These are phyloP conservation scores for Claviceps pusilla DNA, from an alignment of 2,329 filamentous ascomycete genomes.

Conservation along the genomic window DNA sequence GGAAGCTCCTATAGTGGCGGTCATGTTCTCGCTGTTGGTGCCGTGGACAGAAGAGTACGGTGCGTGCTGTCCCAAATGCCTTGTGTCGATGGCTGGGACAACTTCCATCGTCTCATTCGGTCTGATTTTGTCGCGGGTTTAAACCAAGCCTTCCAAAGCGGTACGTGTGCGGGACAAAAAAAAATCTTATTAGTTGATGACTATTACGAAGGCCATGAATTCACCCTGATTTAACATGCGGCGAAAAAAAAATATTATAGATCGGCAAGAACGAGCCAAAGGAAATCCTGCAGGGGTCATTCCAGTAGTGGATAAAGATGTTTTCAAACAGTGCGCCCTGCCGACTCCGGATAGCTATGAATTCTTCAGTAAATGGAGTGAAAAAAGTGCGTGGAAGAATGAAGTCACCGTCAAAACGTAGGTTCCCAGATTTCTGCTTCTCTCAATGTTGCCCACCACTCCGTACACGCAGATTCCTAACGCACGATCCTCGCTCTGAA, in stretches of 20 bases:
- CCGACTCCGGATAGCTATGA: not conserved
- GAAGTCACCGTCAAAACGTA: not conserved
- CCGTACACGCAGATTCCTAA: not conserved
- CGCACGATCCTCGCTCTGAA: not conserved
- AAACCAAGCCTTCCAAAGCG: not conserved
- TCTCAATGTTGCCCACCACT: too few species aligned
- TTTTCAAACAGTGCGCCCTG: not conserved
- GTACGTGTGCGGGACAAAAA: not conserved
- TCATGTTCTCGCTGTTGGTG: not conserved
- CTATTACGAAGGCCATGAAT: too few species aligned
- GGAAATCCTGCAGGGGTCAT: not conserved
- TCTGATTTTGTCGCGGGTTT: not conserved
- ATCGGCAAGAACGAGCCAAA: not conserved
- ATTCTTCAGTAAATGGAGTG: not conserved
- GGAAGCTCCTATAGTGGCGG: not conserved
- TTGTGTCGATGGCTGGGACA: not conserved
- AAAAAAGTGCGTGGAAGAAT: not conserved
- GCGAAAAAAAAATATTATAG: not conserved
- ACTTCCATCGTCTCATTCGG: not conserved
- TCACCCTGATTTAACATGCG: too few species aligned
- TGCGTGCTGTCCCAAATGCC: not conserved
- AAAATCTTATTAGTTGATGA: too few species aligned
- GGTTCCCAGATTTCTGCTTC: not conserved
- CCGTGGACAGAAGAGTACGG: not conserved
- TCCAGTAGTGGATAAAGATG: not conserved